Evolutionary conservation across 2,329 filamentous ascomycete species (phyloP), one percentile per base, ranked within the genome.

Genomic region (Paradendryphiella salina): DNA sequence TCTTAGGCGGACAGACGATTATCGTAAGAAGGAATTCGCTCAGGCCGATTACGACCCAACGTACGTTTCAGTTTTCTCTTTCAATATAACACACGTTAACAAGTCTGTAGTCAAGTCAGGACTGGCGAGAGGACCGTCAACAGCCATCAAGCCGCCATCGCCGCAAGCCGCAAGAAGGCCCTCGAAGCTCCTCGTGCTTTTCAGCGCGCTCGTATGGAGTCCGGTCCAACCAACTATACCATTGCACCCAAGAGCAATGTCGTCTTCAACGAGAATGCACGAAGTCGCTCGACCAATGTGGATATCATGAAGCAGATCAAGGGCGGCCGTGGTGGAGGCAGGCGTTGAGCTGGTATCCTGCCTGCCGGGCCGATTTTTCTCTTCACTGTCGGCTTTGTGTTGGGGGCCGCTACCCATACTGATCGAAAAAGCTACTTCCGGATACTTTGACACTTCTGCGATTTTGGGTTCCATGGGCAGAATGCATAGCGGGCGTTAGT

Each of bases 1-100:
- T 57, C 80, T 99, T 46, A 93, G 95, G 77, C 86, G 91, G 61
- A 96, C 89, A 54, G 91, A 96, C 65, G 91, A 96, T 73, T 96
- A 95, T 78, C 92, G 90, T 76, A 94, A 96, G 79, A 94, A 96
- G 78, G 79, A 82, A 41, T 80, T 84, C 60, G 76, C 79, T 45
- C 78, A 81, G 54, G 81, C 78, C 20, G 78, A 79, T 26, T 87
- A 83, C 65, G 84, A 86, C 68, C 83, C 83, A 56, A 77, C 72
- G 75, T 77, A 77, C 34, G 70, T 68, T 9, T 41, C 53, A 17
- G 6, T 9, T 15, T 8, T 14, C 35, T 29, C 31, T 42, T 4
- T 10, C 29, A 3, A 14, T 31, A 13, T 5, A n/a, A 34, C 14
- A 28, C 4, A 52, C 40, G 43, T 63, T 71, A 61, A 67, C 47